These are phyloP conservation scores for Circinella minor DNA, from an alignment of 371 early-diverging fungal genomes.

Conservation along the genomic window DNA sequence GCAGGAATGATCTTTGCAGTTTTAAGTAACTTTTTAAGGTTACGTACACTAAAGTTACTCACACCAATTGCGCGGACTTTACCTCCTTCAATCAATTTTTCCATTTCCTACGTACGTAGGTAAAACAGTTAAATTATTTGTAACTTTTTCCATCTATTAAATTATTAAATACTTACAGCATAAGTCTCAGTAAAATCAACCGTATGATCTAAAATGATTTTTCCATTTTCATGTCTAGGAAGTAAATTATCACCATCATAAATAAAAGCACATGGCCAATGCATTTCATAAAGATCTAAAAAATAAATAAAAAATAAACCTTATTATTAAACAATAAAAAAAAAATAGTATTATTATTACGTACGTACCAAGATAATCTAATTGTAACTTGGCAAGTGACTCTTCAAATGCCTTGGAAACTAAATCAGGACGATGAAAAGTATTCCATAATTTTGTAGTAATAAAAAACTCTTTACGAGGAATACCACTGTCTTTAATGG, in stretches of 20 bases:
- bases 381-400: conserved; percentile 57
- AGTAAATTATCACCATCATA: background rate
- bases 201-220: conserved; percentile 19
- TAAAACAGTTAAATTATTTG: background rate
- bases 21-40: conserved; percentile 55
- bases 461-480: conserved; percentile 80
- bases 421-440: conserved; percentile 47
- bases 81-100: conserved; percentile 55
- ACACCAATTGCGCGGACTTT: conserved; percentile 73
- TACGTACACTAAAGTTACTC: conserved; percentile 61
- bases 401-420: conserved; percentile 52
- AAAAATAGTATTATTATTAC: too few species aligned
- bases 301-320: background rate
- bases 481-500: conserved; percentile 52
- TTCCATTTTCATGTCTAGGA: conserved; percentile 34
- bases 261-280: conserved; percentile 27
- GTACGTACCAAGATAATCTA: conserved; percentile 57
- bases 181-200: conserved; percentile 49
- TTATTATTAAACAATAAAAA: background rate
- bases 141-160: background rate
- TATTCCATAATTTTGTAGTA: conserved; percentile 89
- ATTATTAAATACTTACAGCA: conserved; percentile 24
- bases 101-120: conserved; percentile 56
- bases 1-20: conserved; percentile 65
- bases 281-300: conserved; percentile 68